Evolutionary conservation across 2,329 filamentous ascomycete genomes (phyloP).

Genomic region (Colletotrichum horii): DNA sequence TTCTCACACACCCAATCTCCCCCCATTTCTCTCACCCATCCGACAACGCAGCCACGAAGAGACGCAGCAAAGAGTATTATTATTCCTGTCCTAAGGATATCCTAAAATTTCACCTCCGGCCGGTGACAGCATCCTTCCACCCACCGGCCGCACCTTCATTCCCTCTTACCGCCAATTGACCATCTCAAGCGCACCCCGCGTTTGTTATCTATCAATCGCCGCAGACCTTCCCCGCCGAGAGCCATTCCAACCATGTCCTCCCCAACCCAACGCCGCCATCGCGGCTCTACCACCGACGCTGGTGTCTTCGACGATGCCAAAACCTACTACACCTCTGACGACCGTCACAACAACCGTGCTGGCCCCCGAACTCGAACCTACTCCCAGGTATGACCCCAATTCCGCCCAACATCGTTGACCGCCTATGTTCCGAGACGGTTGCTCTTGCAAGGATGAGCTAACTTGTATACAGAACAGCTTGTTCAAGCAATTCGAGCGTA

Average conservation of each 20-base stretch:
- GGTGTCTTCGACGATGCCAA: slow-evolving; percentile 61
- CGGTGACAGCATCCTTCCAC: not conserved
- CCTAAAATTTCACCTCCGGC: not conserved
- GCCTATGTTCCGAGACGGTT: not conserved
- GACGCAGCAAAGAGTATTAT: not conserved
- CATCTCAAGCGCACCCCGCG: not conserved
- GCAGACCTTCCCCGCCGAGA: not conserved
- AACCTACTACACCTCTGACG: slow-evolving; percentile 64
- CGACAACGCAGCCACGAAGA: not conserved
- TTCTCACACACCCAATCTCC: slow-evolving; percentile 14
- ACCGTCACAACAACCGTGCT: slow-evolving; percentile 54
- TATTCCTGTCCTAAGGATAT: not conserved
- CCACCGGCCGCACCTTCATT: not conserved
- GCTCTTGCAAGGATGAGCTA: not conserved
- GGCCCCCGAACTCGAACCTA: slow-evolving; percentile 61
- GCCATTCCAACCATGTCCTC: slow-evolving; percentile 16
- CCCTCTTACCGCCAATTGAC: not conserved
- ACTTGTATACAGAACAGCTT: slow-evolving; percentile 51
- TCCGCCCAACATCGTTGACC: not conserved
- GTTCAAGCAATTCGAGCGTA: slow-evolving; percentile 56
- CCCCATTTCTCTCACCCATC: slow-evolving; percentile 10
- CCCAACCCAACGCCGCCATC: slow-evolving; percentile 21
- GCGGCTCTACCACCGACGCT: slow-evolving; percentile 51
- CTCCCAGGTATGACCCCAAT: slow-evolving; percentile 50
- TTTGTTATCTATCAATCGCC: not conserved